Evolutionary conservation across 2,329 filamentous ascomycete genomes (phyloP).

Genomic region (Fusarium sp.): DNA sequence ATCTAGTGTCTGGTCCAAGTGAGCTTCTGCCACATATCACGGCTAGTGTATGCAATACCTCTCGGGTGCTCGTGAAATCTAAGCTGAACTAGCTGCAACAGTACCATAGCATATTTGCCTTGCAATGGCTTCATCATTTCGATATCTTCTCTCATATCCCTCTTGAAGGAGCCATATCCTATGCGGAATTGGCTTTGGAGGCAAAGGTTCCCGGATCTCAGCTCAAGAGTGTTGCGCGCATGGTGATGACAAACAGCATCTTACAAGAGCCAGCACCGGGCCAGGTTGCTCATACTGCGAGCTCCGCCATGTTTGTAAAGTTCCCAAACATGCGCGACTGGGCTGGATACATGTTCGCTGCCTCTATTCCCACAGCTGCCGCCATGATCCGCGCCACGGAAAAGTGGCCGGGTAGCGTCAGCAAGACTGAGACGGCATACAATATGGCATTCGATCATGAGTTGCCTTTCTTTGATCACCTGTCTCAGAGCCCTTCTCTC

Average conservation of each 20-base stretch:
- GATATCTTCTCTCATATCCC: not conserved
- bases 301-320: slow-evolving; percentile 4
- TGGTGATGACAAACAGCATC: slow-evolving; percentile 11
- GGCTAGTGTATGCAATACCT: slow-evolving; percentile 5
- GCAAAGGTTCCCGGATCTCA: slow-evolving; percentile 3
- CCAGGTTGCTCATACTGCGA: slow-evolving; percentile 4
- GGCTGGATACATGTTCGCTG: slow-evolving; percentile 11
- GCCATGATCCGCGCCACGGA: slow-evolving; percentile 7
- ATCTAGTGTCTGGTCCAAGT: slow-evolving; percentile 6
- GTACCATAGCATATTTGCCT: slow-evolving; percentile 8
- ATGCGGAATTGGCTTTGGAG: not conserved
- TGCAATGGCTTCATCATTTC: slow-evolving; percentile 10
- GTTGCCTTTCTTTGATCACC: slow-evolving; percentile 13
- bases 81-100: not conserved
- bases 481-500: not conserved
- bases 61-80: no score
- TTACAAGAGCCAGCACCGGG: not conserved
- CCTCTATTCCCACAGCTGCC: slow-evolving; percentile 5
- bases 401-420: slow-evolving; percentile 4
- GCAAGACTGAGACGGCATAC: slow-evolving; percentile 11
- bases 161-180: not conserved
- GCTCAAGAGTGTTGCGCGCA: slow-evolving; percentile 10
- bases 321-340: slow-evolving; percentile 7
- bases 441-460: slow-evolving; percentile 8
- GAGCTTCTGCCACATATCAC: slow-evolving; percentile 9